Base-by-base conservation (phyloP, 208 protist species). In the Leishmania guyanensis region DNA sequence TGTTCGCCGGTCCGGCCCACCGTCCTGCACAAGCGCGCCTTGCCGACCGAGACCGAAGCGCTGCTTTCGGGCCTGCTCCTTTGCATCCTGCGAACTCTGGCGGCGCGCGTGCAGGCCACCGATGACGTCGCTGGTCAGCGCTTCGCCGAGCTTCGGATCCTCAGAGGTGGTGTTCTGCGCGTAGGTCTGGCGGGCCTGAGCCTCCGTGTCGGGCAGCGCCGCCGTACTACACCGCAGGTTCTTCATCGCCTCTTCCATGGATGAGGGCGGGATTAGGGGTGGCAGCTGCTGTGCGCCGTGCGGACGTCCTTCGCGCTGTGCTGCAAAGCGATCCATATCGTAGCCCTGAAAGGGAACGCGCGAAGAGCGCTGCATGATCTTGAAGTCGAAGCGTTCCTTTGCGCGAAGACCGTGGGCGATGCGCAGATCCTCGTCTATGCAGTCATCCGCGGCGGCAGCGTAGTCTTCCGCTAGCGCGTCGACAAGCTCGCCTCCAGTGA, bases 31-130 rank as follows among this genome's bases (percentile, higher is more conserved):
- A n/a, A 98, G 87, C 16, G 93, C 86, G 4, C 91, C 89, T 71
- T 97, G 93, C 39, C 95, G 89, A 48, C 95, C 95, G 50, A 98
- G 88, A 36, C 95, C 95, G 79, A 98, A 96, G n/a, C 87, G 87
- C 80, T 94, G 88, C 79, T 86, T 87, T n/a, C 92, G 89, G 16
- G 85, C 89, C 64, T 81, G 77, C 80, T 88, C 76, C 82, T 86
- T 86, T 43, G 81, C 58, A 51, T 85, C 68, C 33, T 84, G 29
- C 70, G 80, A 65, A 53, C 29, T 62, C 74, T 77, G 60, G 16
- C 83, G 82, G 39, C 66, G 78, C 5, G 89, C 88, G 26, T 83
- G 86, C 16, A 96, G 60, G 50, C 58, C 75, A 6, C 79, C 64
- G 1, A 93, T 83, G 39, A 95, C 86, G 10, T 90, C 83, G 71